Conservation (phyloP, 495 filamentous ascomycete genomes). For the Xylaria bambusicola region DNA sequence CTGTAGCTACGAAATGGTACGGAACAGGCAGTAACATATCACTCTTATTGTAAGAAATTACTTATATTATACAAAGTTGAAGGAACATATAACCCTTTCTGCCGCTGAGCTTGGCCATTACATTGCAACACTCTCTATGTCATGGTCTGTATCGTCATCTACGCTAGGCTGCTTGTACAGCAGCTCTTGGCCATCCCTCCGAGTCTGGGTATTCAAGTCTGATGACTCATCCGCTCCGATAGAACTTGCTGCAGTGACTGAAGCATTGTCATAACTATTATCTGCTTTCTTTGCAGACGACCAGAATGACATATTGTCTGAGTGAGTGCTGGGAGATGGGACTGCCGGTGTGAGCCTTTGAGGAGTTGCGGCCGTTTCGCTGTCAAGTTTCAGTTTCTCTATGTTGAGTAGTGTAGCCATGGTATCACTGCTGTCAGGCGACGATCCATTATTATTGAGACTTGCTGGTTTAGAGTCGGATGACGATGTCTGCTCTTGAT, state of each 20-base stretch:
- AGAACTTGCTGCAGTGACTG: conserved; percentile 31
- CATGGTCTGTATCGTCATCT: conserved; percentile 33
- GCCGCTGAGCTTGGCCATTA: background rate
- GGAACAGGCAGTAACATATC: no score
- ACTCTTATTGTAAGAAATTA: no score
- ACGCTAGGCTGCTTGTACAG: conserved; percentile 28
- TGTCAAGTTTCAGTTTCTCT: conserved; percentile 21
- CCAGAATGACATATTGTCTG: conserved; percentile 34
- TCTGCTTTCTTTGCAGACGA: conserved; percentile 27
- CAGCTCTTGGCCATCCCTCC: background rate
- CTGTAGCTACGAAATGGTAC: no score
- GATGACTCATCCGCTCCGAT: conserved; percentile 11
- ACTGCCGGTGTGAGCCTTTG: background rate
- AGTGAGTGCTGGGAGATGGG: conserved; percentile 27
- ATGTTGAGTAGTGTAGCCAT: background rate
- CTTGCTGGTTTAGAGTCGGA: background rate
- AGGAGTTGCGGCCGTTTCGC: background rate
- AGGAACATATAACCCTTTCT: no score
- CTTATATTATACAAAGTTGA: no score
- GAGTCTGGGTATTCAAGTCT: background rate
- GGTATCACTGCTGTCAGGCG: background rate
- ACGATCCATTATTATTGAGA: background rate
- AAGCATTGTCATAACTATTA: conserved; percentile 22
- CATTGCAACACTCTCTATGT: background rate
- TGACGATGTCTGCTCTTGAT: conserved; percentile 13